Evolutionary conservation across 495 filamentous ascomycete genomes (phyloP), one percentile per base, ranked within the genome.

Genomic region (Tuber calosporum): DNA sequence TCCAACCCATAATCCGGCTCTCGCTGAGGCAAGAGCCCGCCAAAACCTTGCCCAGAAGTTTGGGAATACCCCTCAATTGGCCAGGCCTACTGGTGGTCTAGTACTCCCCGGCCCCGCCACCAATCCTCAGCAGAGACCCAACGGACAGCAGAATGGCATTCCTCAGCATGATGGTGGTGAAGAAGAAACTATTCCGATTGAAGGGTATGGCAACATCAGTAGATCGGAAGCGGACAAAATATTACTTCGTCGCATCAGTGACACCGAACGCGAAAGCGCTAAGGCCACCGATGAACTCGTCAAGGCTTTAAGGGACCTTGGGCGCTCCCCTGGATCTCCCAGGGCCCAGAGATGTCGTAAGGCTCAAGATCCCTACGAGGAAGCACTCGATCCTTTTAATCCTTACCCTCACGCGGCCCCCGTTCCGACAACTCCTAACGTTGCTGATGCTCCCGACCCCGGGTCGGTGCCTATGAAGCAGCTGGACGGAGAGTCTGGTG

Each of bases 151-250:
- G 84, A 87, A 75, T 82, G 85, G 68, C 79, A 86, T 74, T 72
- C 83, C 71, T 70, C 93, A 96, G 81, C 90, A 89, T 58, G 93
- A 97, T 82, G 93, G 93, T 72, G 85, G 89, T 69, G 86, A 82
- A 75, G 85, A 90, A 58, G 85, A 85, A 77, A 85, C 84, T 68
- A 73, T 77, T 77, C 76, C 83, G 83, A 83, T 83, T 88, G 80
- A 81, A 70, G 80, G 80, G 71, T 86, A 58, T 72, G 81, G 72
- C 69, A 83, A 66, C 79, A 79, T 78, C 70, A 82, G 72, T 58
- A 75, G 75, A 38, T 71, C 73, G 36, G 78, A 82, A 70, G 74
- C 73, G 40, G 75, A 79, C 67, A 77, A 80, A 68, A 71, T 80
- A 72, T 39, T 82, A 77, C 48, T 77, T 73, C 43, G 77, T 26